Evolutionary conservation across 805 yeast species (phyloP), one percentile per base, ranked within the genome.

Genomic region (Metschnikowia drakensbergensis): DNA sequence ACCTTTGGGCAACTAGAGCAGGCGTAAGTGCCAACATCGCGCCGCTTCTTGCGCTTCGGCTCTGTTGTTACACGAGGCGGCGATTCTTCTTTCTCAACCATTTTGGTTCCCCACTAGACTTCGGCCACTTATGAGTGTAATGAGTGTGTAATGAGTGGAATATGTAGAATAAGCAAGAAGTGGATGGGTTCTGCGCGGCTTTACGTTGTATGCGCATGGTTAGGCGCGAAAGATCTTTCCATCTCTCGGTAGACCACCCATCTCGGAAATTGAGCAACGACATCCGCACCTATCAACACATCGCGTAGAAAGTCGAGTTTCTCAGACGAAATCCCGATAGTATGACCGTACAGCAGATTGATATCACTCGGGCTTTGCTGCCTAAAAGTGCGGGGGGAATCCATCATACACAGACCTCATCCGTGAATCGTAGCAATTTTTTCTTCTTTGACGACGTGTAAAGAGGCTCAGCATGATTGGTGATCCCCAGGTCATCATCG

Each of bases 1-100:
- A 70, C 66, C 58, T 83, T 83, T 34, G 66, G 70, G 57, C 88
- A 83, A 32, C 74, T 74, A 6, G 72, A 74, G 47, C 60, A 66
- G 33, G 75, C 74, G 57, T 83, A 80, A 7, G 60, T 52, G 3
- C 74, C 74, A 1, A 59, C 48, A 9, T 63, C 51, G 22, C 60
- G 49, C 29, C 47, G 36, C 40, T 55, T 55, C 30, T 47, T 49
- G 30, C 39, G 46, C 11, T 42, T 47, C 11, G 47, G 45, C 23
- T 37, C 52, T 6, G 40, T 17, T 13, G 30, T 40, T 9, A n/a
- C n/a, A n/a, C 23, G 23, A 25, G 29, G 25, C 3, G 36, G 36
- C 8, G 35, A 13, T 8, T 30, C 43, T 23, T 40, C 17, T n/a
- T 25, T 31, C 23, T 17, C 41, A 13, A 32, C 43, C 43, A 40